Conservation (phyloP, 2,329 filamentous ascomycete genomes). For the Hymenoscyphus fraxineus region DNA sequence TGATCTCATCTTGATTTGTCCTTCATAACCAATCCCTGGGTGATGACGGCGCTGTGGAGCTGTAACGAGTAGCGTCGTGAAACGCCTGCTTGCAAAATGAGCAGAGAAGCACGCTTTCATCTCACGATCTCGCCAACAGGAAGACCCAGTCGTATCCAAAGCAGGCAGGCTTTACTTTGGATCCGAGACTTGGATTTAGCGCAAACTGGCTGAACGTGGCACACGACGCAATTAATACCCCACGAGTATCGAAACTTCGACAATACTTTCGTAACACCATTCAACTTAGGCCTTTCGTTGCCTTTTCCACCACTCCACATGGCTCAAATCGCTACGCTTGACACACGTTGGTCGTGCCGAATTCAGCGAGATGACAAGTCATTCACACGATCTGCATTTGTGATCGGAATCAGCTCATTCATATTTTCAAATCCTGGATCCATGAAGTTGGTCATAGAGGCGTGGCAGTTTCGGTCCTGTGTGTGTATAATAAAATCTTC, state of each 20-base stretch:
- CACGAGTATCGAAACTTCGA: background rate
- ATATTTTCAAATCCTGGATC: background rate
- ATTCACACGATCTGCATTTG: conserved; percentile 4
- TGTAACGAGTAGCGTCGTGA: conserved; percentile 12
- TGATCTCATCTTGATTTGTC: conserved; percentile 18
- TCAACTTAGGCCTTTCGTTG: background rate
- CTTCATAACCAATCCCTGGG: conserved; percentile 11
- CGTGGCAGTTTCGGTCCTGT: background rate
- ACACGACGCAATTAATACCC: background rate
- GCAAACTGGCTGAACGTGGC: background rate
- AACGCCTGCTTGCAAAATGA: conserved; percentile 10
- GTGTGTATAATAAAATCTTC: background rate
- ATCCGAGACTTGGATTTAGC: conserved; percentile 1
- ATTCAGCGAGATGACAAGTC: conserved; percentile 2
- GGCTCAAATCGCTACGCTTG: background rate
- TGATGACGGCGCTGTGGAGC: conserved; percentile 1
- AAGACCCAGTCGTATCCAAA: background rate
- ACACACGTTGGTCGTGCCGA: background rate
- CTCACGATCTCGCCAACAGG: conserved; percentile 2
- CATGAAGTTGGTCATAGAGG: background rate
- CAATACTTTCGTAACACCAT: background rate
- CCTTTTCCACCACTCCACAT: conserved; percentile 1
- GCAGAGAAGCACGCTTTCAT: conserved; percentile 2
- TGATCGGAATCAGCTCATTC: conserved; percentile 1
- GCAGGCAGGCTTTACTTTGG: background rate